Percentiles rank a stretch among this genome's conserved stretches.
Conservation (phyloP, 2,329 filamentous ascomycete genomes). For the Trichoderma sp. region DNA sequence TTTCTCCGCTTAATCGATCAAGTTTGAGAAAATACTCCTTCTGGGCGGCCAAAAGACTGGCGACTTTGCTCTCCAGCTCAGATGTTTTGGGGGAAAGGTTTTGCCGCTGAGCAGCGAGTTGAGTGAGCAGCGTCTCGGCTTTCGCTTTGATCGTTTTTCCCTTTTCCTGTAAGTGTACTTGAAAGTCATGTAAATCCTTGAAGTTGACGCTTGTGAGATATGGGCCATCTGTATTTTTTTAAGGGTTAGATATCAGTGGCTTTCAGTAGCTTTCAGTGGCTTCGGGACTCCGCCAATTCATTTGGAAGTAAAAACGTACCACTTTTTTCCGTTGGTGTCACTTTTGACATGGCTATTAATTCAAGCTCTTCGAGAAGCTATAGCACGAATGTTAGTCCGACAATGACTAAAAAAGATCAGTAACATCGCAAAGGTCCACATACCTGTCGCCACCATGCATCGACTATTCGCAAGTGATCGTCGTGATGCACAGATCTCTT, state of each 20-base stretch:
- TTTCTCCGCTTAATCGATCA: conserved; percentile 75
- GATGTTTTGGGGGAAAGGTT: conserved; percentile 68
- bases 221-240: conserved; percentile 48
- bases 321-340: conserved; percentile 37
- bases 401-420: background rate
- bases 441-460: conserved; percentile 95
- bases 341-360: conserved; percentile 56
- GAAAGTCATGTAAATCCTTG: conserved; percentile 71
- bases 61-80: conserved; percentile 75
- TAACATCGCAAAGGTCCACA: conserved; percentile 34
- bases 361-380: conserved; percentile 68
- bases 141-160: conserved; percentile 76
- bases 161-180: conserved; percentile 77
- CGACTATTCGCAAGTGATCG: conserved; percentile 87
- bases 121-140: conserved; percentile 69
- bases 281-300: background rate
- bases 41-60: conserved; percentile 75
- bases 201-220: conserved; percentile 65
- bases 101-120: conserved; percentile 56
- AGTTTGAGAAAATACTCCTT: conserved; percentile 80
- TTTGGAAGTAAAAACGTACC: background rate
- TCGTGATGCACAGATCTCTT: conserved; percentile 83
- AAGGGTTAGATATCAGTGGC: background rate
- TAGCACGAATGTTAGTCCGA: background rate
- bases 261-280: background rate